Conservation (phyloP, 495 filamentous ascomycete genomes). For the Apiosordaria backusii region DNA sequence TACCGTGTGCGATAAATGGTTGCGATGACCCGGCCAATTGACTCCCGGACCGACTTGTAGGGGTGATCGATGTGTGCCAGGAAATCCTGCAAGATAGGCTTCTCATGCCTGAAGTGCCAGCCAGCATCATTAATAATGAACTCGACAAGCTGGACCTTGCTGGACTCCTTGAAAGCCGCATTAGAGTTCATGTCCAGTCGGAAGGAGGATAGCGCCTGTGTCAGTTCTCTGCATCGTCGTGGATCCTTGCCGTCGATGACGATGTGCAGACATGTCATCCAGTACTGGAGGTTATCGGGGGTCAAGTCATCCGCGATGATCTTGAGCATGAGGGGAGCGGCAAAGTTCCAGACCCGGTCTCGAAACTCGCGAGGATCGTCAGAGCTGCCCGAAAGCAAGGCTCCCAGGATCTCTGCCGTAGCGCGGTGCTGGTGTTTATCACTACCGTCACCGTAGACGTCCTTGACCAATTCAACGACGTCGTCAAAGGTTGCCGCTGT, state of each 20-base stretch:
- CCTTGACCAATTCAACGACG: conserved; percentile 70
- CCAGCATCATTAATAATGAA: conserved; percentile 83
- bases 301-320: conserved; percentile 87
- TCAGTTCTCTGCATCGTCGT: conserved; percentile 76
- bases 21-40: conserved; percentile 85
- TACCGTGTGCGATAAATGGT: conserved; percentile 85
- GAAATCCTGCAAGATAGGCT: conserved; percentile 87
- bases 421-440: conserved; percentile 98
- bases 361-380: conserved; percentile 68
- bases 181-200: conserved; percentile 91
- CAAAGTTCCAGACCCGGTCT: conserved; percentile 78
- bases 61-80: conserved; percentile 90
- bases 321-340: conserved; percentile 79
- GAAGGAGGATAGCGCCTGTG: conserved; percentile 80
- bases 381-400: conserved; percentile 68
- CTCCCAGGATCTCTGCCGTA: conserved; percentile 89
- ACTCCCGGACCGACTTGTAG: conserved; percentile 94
- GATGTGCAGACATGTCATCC: conserved; percentile 89
- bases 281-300: conserved; percentile 90
- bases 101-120: conserved; percentile 92
- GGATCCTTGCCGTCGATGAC: conserved; percentile 77
- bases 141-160: conserved; percentile 88
- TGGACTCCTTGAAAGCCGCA: conserved; percentile 98
- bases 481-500: conserved; percentile 81
- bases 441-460: conserved; percentile 82